Conservation (phyloP, 2,329 filamentous ascomycete genomes). For the Aspergillus novofumigatus region DNA sequence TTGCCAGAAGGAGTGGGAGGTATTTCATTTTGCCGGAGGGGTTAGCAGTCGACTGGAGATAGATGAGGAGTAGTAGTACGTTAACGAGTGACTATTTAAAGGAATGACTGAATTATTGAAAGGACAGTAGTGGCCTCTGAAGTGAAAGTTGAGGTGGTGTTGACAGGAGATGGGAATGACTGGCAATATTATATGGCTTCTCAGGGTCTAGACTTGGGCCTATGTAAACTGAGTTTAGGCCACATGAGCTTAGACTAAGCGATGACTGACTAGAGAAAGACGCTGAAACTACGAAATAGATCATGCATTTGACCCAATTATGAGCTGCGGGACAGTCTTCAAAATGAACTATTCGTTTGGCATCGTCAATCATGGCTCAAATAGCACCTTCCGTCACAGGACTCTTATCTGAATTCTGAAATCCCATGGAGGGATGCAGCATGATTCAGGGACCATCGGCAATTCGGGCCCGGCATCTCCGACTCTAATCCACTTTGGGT, state of each 20-base stretch:
- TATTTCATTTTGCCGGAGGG: slow-evolving; percentile 18
- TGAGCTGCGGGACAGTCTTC: no score
- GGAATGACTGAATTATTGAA: neutral
- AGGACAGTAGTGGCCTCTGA: no score
- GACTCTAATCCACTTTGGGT: neutral
- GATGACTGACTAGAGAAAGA: neutral
- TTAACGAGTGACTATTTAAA: neutral
- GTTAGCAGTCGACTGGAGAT: no score
- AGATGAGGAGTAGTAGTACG: no score
- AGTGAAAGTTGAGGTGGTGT: neutral
- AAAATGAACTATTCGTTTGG: no score
- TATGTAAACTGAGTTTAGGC: neutral
- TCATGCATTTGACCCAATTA: no score
- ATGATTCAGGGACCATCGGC: neutral
- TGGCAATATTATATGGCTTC: neutral
- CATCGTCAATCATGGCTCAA: neutral
- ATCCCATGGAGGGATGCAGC: neutral
- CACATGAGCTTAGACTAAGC: neutral
- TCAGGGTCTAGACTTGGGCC: neutral
- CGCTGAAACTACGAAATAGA: neutral
- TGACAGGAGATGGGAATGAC: neutral
- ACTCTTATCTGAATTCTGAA: no score
- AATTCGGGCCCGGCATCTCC: no score
- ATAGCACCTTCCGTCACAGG: neutral
- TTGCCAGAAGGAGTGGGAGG: slow-evolving; percentile 15